These are phyloP conservation scores for Pythium graminicola DNA, from an alignment of 352 stramenopile species.

Conservation along the genomic window DNA sequence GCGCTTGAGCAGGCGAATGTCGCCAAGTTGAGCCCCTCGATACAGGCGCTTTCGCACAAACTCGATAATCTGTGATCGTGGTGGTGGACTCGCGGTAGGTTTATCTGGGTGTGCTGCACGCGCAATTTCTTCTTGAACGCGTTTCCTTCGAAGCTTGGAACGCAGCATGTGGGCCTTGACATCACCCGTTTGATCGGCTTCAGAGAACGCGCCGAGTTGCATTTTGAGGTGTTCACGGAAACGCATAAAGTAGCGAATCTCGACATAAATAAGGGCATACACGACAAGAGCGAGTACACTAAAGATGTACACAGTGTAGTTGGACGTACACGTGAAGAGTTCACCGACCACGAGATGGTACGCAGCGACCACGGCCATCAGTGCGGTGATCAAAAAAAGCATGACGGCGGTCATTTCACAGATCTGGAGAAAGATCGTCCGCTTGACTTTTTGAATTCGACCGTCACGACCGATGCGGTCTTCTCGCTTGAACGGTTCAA, in stretches of 20 bases:
- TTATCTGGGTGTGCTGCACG: slow-evolving; percentile 26
- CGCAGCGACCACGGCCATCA: slow-evolving; percentile 42
- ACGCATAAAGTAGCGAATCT: slow-evolving; percentile 62
- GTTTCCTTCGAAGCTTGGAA: slow-evolving; percentile 41
- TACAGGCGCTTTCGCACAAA: slow-evolving; percentile 69
- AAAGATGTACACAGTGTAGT: slow-evolving; percentile 44
- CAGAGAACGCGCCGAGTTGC: slow-evolving; percentile 75
- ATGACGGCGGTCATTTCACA: slow-evolving; percentile 61
- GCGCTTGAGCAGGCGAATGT: slow-evolving; percentile 49
- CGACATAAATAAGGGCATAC: slow-evolving; percentile 55
- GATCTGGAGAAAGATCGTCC: slow-evolving; percentile 66
- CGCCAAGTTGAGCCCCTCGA: slow-evolving; percentile 58
- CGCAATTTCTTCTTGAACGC: slow-evolving; percentile 21
- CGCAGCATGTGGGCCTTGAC: slow-evolving; percentile 62
- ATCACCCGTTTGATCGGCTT: slow-evolving; percentile 75
- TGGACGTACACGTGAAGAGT: slow-evolving; percentile 50
- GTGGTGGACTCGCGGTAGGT: slow-evolving; percentile 20
- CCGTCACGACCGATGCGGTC: slow-evolving; percentile 50
- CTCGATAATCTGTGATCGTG: slow-evolving; percentile 31
- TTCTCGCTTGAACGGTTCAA: slow-evolving; percentile 70
- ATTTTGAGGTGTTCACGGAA: slow-evolving; percentile 84
- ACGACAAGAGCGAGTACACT: slow-evolving; percentile 35
- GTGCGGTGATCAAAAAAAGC: slow-evolving; percentile 44
- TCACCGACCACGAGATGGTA: slow-evolving; percentile 51
- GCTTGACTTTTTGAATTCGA: slow-evolving; percentile 69